These are phyloP conservation scores for Colletotrichum magnum DNA, from an alignment of 2,329 filamentous ascomycete species.

Conservation along the genomic window DNA sequence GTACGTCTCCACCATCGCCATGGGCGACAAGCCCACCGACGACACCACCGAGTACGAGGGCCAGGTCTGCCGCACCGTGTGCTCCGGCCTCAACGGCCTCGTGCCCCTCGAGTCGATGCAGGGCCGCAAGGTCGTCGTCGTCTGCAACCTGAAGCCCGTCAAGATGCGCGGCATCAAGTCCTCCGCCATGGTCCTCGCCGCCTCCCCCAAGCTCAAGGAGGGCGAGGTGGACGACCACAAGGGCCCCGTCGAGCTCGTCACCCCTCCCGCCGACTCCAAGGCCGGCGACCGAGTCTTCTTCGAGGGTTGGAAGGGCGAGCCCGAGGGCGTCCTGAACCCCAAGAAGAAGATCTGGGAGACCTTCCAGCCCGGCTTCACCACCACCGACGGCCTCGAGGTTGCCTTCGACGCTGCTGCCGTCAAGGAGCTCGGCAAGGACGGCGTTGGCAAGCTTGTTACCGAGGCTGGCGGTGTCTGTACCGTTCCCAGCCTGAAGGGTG, in stretches of 20 bases:
- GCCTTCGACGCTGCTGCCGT: slow-evolving; percentile 87
- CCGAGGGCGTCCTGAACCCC: slow-evolving; percentile 93
- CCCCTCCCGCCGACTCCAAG: slow-evolving; percentile 81
- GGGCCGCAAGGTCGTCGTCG: slow-evolving; percentile 91
- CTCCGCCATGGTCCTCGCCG: slow-evolving; percentile 92
- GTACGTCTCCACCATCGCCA: slow-evolving; percentile 94
- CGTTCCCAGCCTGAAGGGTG: slow-evolving; percentile 84
- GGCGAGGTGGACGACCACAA: slow-evolving; percentile 89
- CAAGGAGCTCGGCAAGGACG: slow-evolving; percentile 81
- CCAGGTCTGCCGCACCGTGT: slow-evolving; percentile 93
- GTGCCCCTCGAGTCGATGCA: slow-evolving; percentile 97
- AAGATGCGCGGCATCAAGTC: slow-evolving; percentile 94
- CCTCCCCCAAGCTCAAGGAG: slow-evolving; percentile 85
- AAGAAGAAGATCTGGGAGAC: slow-evolving; percentile 99
- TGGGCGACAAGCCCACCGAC: slow-evolving; percentile 89
- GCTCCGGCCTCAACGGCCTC: slow-evolving; percentile 95
- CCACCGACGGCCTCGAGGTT: slow-evolving; percentile 84
- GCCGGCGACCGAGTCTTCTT: slow-evolving; percentile 93
- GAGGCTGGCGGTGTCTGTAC: slow-evolving; percentile 85
- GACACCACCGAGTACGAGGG: slow-evolving; percentile 94
- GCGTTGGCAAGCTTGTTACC: slow-evolving; percentile 78
- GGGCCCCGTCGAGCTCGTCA: slow-evolving; percentile 92
- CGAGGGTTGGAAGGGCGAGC: slow-evolving; percentile 93
- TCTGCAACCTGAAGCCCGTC: slow-evolving; percentile 98
- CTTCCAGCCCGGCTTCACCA: slow-evolving; percentile 96